phyloP scores from a whole-genome alignment of 306 rosid genomes.

The Erythrophleum fordii region DNA sequence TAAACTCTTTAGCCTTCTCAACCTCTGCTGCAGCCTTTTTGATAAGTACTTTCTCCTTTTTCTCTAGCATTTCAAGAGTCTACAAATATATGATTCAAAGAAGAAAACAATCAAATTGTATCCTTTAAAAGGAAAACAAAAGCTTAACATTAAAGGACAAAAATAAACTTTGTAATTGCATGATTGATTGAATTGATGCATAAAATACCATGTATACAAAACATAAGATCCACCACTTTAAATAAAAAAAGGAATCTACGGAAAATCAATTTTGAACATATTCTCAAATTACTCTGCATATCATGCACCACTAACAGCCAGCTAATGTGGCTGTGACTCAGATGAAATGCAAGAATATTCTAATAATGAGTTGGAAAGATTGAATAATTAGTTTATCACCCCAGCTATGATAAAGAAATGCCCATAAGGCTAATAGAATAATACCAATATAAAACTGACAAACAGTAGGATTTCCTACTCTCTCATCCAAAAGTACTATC shows the following conservation, averaged over 20 bases:
- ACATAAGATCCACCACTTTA: not conserved
- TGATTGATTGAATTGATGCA: not conserved
- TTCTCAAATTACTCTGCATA: not conserved
- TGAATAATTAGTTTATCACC: not conserved
- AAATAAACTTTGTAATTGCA: not conserved
- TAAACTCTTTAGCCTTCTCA: constrained; percentile 90
- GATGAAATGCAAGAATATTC: constrained; percentile 3
- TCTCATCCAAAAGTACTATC: not conserved
- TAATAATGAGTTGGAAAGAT: not conserved
- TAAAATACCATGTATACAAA: not conserved
- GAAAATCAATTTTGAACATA: not conserved
- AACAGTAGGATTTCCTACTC: not conserved
- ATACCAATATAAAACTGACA: not conserved
- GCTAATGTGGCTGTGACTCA: not conserved
- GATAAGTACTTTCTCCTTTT: constrained; percentile 93
- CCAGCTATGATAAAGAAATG: not conserved
- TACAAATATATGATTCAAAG: constrained; percentile 40
- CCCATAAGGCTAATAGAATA: not conserved
- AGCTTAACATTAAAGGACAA: not conserved
- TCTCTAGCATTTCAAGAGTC: constrained; percentile 99
- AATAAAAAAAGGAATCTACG: not conserved
- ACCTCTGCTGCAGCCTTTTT: constrained; percentile 84
- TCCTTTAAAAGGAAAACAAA: not conserved
- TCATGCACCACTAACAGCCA: not conserved
- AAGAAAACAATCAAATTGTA: constrained; percentile 19